These are phyloP conservation scores for Tetragonia tetragonoides DNA, from an alignment of 148 eudicot species.

Conservation along the genomic window DNA sequence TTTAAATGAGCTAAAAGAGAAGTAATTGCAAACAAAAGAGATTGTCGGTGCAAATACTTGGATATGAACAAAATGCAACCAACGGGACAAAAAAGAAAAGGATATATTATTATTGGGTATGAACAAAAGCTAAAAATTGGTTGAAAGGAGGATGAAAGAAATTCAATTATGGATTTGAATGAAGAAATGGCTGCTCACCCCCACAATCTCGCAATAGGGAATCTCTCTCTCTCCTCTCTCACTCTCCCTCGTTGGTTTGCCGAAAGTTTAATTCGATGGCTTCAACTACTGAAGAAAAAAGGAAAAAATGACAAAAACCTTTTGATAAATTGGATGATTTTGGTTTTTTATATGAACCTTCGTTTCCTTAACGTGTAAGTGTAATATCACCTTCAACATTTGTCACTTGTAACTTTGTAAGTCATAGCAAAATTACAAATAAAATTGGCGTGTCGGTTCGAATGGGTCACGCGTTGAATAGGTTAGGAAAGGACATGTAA, in stretches of 20 bases:
- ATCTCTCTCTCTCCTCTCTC: background rate
- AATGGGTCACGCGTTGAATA: too few relatives aligned
- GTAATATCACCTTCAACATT: background rate
- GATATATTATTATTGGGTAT: background rate
- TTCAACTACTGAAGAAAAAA: background rate
- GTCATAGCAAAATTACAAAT: too few relatives aligned
- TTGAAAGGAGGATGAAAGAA: background rate
- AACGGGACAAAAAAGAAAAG: background rate
- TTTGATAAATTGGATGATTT: background rate
- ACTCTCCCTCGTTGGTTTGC: too few relatives aligned
- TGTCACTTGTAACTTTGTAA: background rate
- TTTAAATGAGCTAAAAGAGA: conserved; percentile 15
- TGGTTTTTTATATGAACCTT: background rate
- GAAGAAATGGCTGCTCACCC: too few relatives aligned
- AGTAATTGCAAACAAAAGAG: background rate
- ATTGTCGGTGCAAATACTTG: conserved; percentile 23
- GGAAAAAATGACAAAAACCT: background rate
- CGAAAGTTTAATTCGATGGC: too few relatives aligned
- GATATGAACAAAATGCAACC: background rate
- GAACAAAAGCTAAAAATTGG: background rate
- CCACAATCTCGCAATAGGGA: background rate
- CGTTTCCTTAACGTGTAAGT: background rate
- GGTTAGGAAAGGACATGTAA: too few relatives aligned
- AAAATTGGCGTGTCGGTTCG: too few relatives aligned
- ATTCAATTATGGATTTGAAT: too few relatives aligned